Conservation (phyloP, 1,139 yeast species). For the Debaryomycetaceae sp. region DNA sequence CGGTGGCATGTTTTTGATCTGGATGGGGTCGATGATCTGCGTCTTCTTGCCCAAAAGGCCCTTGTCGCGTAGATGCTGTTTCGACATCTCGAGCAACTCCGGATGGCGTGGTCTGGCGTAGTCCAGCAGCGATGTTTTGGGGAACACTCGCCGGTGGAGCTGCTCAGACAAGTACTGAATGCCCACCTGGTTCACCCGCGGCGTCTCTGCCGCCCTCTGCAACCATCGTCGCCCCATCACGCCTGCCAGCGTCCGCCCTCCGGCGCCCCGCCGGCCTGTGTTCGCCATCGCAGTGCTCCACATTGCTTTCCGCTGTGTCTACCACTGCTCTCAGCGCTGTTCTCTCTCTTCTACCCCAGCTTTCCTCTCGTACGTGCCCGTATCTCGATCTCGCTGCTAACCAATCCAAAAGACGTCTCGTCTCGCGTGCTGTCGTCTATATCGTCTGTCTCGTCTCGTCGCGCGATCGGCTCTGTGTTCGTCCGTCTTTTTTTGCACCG, state of each 20-base stretch:
- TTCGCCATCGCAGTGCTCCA: too few species aligned
- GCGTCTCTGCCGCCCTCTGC: constrained; percentile 14
- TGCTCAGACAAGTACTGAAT: constrained; percentile 63
- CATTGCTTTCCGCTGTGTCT: too few species aligned
- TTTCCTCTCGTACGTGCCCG: too few species aligned
- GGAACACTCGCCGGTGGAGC: constrained; percentile 63
- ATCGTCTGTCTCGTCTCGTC: too few species aligned
- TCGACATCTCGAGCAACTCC: constrained; percentile 53
- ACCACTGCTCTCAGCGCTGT: too few species aligned
- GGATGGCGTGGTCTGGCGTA: constrained; percentile 25
- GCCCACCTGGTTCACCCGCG: constrained; percentile 61
- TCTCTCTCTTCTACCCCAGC: too few species aligned
- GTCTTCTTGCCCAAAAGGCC: constrained; percentile 80
- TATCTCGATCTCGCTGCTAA: too few species aligned
- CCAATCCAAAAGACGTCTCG: too few species aligned
- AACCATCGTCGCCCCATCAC: neutral
- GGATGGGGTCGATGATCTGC: constrained; percentile 57
- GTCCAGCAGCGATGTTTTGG: constrained; percentile 24
- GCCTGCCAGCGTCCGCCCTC: neutral
- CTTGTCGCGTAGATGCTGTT: constrained; percentile 58
- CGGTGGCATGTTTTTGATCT: constrained; percentile 57
- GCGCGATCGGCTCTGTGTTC: too few species aligned
- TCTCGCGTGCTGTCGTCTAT: too few species aligned
- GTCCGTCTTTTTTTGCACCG: too few species aligned
- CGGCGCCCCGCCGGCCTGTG: too few species aligned